These are phyloP conservation scores for Encephalitozoon cuniculi DNA, from an alignment of 371 early-diverging fungal genomes.

Conservation along the genomic window DNA sequence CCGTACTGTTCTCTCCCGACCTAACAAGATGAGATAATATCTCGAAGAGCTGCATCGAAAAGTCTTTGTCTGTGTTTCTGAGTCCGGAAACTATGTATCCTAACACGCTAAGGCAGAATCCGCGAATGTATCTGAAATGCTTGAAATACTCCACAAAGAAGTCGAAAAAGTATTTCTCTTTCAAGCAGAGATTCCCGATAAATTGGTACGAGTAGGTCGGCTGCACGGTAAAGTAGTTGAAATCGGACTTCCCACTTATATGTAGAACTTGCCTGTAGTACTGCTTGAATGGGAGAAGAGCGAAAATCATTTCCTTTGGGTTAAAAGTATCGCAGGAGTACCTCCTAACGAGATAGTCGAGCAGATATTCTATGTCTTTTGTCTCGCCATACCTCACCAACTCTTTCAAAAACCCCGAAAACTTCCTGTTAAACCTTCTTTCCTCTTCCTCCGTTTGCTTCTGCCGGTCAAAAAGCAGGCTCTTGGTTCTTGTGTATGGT, in stretches of 20 bases:
- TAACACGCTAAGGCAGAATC: constrained; percentile 17
- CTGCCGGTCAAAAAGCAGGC: constrained; percentile 42
- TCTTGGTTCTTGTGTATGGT: constrained; percentile 13
- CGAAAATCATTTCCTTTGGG: constrained; percentile 37
- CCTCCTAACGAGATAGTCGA: constrained; percentile 46
- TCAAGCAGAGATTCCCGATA: constrained; percentile 18
- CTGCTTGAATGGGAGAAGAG: constrained; percentile 27
- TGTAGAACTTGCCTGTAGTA: constrained; percentile 25
- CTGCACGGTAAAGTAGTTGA: constrained; percentile 6
- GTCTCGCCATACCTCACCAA: constrained; percentile 1
- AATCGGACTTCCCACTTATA: neutral
- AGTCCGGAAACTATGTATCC: neutral
- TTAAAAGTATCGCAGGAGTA: constrained; percentile 42
- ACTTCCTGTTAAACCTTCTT: constrained; percentile 35
- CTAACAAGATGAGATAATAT: neutral
- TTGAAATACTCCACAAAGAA: constrained; percentile 42
- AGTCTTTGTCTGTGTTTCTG: constrained; percentile 2
- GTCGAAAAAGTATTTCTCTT: constrained; percentile 21
- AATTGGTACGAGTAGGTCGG: constrained; percentile 7
- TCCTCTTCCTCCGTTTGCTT: constrained; percentile 33
- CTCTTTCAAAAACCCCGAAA: constrained; percentile 25
- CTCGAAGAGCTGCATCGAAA: constrained; percentile 22
- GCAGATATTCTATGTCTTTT: constrained; percentile 23
- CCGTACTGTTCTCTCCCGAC: neutral
- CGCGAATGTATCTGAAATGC: constrained; percentile 7